Evolutionary conservation across 2,329 filamentous ascomycete genomes (phyloP).

Genomic region (Gyromitra esculenta): DNA sequence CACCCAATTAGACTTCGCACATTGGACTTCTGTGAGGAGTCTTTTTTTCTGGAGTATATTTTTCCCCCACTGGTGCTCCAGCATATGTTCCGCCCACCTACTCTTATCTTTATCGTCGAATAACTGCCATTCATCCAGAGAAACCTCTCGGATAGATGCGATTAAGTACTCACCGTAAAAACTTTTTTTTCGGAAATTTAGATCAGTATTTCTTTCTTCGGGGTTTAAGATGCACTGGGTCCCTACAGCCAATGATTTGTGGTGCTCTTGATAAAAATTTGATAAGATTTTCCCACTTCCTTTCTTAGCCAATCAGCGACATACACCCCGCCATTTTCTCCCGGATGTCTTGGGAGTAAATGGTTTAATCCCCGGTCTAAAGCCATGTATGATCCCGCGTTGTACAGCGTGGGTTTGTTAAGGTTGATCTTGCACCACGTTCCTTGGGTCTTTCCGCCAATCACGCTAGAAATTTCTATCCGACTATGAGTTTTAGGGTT

Average conservation of each 20-base stretch:
- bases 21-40: constrained; percentile 23
- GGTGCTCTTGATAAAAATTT: constrained; percentile 36
- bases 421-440: constrained; percentile 37
- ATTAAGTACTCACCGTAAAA: constrained; percentile 39
- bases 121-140: constrained; percentile 21
- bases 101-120: constrained; percentile 18
- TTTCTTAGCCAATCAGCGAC: constrained; percentile 40
- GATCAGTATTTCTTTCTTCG: not conserved
- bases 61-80: constrained; percentile 41
- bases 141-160: constrained; percentile 36
- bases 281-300: constrained; percentile 39
- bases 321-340: constrained; percentile 31
- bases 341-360: constrained; percentile 21
- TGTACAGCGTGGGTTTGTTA: constrained; percentile 25
- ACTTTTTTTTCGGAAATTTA: constrained; percentile 4
- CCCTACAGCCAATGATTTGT: constrained; percentile 38
- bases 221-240: not conserved
- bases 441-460: constrained; percentile 42
- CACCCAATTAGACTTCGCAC: constrained; percentile 20
- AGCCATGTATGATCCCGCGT: constrained; percentile 42
- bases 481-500: constrained; percentile 31
- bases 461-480: constrained; percentile 39
- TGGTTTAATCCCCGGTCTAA: constrained; percentile 30
- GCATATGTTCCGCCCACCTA: constrained; percentile 40
- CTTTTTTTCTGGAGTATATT: constrained; percentile 39